Base-by-base conservation (phyloP, 805 yeast genomes). In the Ogataea siamensis region DNA sequence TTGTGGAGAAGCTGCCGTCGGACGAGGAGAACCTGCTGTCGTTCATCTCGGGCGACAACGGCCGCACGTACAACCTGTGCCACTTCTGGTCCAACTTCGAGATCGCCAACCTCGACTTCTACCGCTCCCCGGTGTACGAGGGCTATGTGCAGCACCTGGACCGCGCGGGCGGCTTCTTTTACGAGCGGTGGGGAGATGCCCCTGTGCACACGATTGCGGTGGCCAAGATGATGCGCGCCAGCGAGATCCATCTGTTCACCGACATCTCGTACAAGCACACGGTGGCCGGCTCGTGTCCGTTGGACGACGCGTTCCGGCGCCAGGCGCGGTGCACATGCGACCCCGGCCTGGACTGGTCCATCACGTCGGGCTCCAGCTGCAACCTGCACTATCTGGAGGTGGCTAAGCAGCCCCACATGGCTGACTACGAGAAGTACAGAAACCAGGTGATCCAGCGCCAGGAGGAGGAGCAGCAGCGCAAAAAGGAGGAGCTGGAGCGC, bases 161-260 rank as follows among this genome's bases (percentile, higher is more conserved):
- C 57, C 49, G 58, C 21, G 63, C 74, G 5, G 94, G 93, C 38
- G 94, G 94, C 0, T 85, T 86, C 59, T 86, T 76, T 58, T 84
- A 85, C 56, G 93, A 87, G 64, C 71, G 96, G 49, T 87, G 95
- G 95, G 96, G 96, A 11, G 96, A 87, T 51, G 78, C 77, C 5
- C 78, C 78, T 1, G 57, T 73, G 24, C 77, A 72, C 53, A 58
- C 76, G 2, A 62, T 73, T 31, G 74, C 68, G 3, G 65, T 65
- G 1, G 57, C 72, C 7, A 45, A 63, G 25, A 54, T 69, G 37
- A 48, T 85, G 59, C 76, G 80, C 34, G 76, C 71, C 55, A 76
- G 75, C 39, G 68, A 81, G 54, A 67, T 87, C 34, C 93, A 85
- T 55, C 70, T 83, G 63, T 88, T 87, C 58, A 80, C 75, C 40